Evolutionary conservation across 2,329 filamentous ascomycete species (phyloP).

Genomic region (Lojkania enalia): DNA sequence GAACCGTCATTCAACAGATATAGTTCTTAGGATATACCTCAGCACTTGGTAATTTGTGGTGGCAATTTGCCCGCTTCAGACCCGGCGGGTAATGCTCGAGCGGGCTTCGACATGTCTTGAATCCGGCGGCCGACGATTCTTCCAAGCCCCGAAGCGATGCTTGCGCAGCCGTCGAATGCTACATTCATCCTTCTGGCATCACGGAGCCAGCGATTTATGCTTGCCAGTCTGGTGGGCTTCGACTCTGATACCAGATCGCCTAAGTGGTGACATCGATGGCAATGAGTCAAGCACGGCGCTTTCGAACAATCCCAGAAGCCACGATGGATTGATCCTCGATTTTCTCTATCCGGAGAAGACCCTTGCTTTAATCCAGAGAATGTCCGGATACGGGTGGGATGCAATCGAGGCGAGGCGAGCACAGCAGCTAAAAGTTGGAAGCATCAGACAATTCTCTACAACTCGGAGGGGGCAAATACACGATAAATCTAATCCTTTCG

Average conservation of each 20-base stretch:
- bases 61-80: constrained; percentile 23
- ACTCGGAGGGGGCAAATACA: too few relatives aligned
- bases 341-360: constrained; percentile 54
- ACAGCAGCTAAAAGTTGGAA: constrained; percentile 20
- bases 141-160: constrained; percentile 47
- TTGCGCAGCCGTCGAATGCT: constrained; percentile 53
- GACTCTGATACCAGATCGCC: constrained; percentile 11
- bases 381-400: constrained; percentile 29
- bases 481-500: too few relatives aligned
- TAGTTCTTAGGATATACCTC: constrained; percentile 10
- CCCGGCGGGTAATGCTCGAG: constrained; percentile 58
- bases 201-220: constrained; percentile 55
- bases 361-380: constrained; percentile 42
- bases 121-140: constrained; percentile 57
- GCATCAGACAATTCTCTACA: constrained; percentile 34
- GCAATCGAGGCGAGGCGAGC: constrained; percentile 30
- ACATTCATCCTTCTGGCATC: constrained; percentile 60
- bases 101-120: constrained; percentile 62
- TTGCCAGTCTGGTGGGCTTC: constrained; percentile 39
- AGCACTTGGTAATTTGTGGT: constrained; percentile 26
- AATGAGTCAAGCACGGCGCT: not conserved
- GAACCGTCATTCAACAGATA: constrained; percentile 4
- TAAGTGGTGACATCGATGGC: constrained; percentile 18
- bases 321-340: constrained; percentile 43
- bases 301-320: constrained; percentile 9